These are phyloP conservation scores for Diaporthe citrichinensis DNA, from an alignment of 2,329 filamentous ascomycete genomes.

Conservation along the genomic window DNA sequence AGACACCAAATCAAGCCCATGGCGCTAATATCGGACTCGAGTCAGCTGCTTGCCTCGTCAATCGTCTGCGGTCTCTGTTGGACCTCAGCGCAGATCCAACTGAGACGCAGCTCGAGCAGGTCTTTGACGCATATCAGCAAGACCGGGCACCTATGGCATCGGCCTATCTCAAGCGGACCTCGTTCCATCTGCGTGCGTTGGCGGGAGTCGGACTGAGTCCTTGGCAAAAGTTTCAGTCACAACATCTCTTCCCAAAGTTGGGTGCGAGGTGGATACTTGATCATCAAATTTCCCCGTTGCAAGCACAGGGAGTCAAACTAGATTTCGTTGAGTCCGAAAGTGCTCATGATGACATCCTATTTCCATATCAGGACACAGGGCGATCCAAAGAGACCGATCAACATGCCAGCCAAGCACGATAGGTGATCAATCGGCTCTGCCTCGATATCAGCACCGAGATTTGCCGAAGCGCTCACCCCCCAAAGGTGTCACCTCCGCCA, in stretches of 20 bases:
- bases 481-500: not conserved
- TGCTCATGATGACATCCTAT: not conserved
- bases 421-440: too few species aligned
- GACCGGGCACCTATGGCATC: not conserved
- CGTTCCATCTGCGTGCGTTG: not conserved
- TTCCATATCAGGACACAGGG: not conserved
- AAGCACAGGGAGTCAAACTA: not conserved
- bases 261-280: conserved; percentile 14
- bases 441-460: not conserved
- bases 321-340: not conserved
- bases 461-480: not conserved
- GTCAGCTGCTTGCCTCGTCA: conserved; percentile 13
- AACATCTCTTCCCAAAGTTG: not conserved
- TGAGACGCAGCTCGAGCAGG: not conserved
- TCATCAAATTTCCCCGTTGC: not conserved
- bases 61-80: not conserved
- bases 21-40: conserved; percentile 12
- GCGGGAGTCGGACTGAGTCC: not conserved
- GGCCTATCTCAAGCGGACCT: not conserved
- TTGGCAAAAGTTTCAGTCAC: not conserved
- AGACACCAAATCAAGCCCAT: conserved; percentile 19
- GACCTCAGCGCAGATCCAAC: not conserved
- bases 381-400: too few species aligned
- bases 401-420: not conserved
- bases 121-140: not conserved